A percentile compares a stretch with the other conserved stretches of the same genome.
Conservation (phyloP, 2,329 filamentous ascomycete genomes). For the Penicillium sp. region DNA sequence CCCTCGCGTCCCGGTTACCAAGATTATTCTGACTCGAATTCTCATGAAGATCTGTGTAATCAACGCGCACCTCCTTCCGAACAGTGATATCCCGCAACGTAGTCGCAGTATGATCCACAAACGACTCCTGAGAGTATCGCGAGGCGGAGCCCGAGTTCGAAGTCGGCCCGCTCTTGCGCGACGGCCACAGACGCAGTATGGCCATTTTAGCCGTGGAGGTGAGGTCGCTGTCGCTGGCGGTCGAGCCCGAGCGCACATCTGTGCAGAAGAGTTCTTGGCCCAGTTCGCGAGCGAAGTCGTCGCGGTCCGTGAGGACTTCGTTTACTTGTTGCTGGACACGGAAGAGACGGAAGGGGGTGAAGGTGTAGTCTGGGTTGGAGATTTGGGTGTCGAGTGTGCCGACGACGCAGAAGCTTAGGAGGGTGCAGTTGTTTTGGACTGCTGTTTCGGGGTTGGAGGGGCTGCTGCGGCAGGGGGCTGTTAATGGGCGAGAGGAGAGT, state of each 20-base stretch:
- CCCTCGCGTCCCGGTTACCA: constrained; percentile 21
- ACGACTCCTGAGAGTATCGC: constrained; percentile 21
- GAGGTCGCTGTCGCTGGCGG: constrained; percentile 23
- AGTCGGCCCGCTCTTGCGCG: constrained; percentile 4
- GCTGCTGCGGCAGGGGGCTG: constrained; percentile 34
- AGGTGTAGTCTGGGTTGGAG: constrained; percentile 53
- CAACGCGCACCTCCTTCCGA: constrained; percentile 60
- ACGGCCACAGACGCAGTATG: constrained; percentile 23
- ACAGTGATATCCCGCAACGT: constrained; percentile 59
- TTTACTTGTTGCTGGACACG: constrained; percentile 64
- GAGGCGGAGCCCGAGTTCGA: neutral
- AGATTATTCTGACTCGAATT: constrained; percentile 16
- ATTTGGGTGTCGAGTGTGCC: constrained; percentile 59
- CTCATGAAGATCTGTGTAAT: constrained; percentile 36
- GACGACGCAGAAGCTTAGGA: constrained; percentile 58
- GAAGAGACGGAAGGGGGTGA: constrained; percentile 64
- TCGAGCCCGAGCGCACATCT: constrained; percentile 25
- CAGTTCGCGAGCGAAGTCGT: constrained; percentile 59
- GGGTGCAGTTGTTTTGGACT: constrained; percentile 36
- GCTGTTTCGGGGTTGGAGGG: constrained; percentile 31
- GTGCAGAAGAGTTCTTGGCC: constrained; percentile 59
- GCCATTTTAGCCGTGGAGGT: constrained; percentile 20
- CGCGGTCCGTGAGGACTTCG: constrained; percentile 53
- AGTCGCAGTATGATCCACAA: constrained; percentile 15
- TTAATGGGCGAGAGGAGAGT: constrained; percentile 39